Conservation (phyloP, 2,329 filamentous ascomycete species). For the Clonostachys rosea region DNA sequence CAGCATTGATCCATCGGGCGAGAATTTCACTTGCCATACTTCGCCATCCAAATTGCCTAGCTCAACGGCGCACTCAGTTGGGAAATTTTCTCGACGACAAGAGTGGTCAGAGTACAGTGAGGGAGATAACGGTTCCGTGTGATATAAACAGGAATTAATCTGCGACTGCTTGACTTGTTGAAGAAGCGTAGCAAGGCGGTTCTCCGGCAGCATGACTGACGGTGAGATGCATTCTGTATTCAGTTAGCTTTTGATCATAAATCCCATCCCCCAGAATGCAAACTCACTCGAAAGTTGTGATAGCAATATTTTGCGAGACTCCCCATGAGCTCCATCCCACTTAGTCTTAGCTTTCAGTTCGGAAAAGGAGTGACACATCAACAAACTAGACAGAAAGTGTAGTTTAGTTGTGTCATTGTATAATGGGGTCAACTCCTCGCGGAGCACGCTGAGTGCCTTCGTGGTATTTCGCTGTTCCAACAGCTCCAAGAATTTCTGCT, state of each 20-base stretch:
- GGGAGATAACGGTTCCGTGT: slow-evolving; percentile 73
- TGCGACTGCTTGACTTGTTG: slow-evolving; percentile 81
- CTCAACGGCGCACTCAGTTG: slow-evolving; percentile 65
- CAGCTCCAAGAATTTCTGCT: slow-evolving; percentile 93
- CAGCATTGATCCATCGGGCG: slow-evolving; percentile 76
- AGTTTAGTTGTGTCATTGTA: slow-evolving; percentile 73
- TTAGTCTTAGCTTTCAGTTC: slow-evolving; percentile 72
- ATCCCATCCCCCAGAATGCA: background rate
- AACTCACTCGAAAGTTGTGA: slow-evolving; percentile 77
- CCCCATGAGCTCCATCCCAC: slow-evolving; percentile 78
- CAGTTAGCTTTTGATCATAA: slow-evolving; percentile 10
- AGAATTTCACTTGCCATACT: slow-evolving; percentile 90
- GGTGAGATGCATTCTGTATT: slow-evolving; percentile 79
- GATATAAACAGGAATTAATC: slow-evolving; percentile 80
- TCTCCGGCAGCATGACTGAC: slow-evolving; percentile 93
- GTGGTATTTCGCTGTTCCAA: slow-evolving; percentile 72
- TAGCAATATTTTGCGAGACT: slow-evolving; percentile 70
- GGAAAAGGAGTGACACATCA: slow-evolving; percentile 81
- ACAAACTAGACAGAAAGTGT: slow-evolving; percentile 78
- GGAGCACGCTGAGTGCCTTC: slow-evolving; percentile 75
- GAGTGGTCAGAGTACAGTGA: slow-evolving; percentile 86
- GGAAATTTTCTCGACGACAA: slow-evolving; percentile 78
- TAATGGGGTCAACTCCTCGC: slow-evolving; percentile 82
- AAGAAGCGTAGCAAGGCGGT: slow-evolving; percentile 76
- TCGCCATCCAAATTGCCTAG: slow-evolving; percentile 73